A percentile compares a stretch with the other conserved stretches of the same genome.
Conservation (phyloP, 352 stramenopile species). For the Phytophthora colocasiae region DNA sequence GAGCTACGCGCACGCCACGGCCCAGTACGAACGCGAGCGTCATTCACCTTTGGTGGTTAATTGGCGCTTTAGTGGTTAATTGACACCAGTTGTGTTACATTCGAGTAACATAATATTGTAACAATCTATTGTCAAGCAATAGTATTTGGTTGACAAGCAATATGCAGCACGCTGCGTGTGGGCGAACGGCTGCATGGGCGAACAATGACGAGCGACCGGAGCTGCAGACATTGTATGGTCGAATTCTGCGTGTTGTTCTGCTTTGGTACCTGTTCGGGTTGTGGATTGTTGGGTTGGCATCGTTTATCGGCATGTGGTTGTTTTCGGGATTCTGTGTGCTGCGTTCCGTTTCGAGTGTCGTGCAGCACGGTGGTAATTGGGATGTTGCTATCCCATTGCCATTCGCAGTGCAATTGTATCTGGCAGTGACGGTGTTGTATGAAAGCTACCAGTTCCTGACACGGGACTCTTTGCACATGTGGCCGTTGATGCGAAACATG, state of each 20-base stretch:
- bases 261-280: conserved; percentile 37
- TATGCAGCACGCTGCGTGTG: conserved; percentile 4
- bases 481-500: conserved; percentile 50
- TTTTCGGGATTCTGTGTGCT: conserved; percentile 17
- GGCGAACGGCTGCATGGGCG: conserved; percentile 16
- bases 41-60: conserved; percentile 1
- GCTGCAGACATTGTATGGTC: conserved; percentile 27
- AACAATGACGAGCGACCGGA: conserved; percentile 36
- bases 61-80: too few relatives aligned
- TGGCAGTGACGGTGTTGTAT: conserved; percentile 48
- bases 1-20: conserved; percentile 7
- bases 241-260: conserved; percentile 18
- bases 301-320: conserved; percentile 25
- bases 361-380: conserved; percentile 15
- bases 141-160: not conserved
- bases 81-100: too few relatives aligned
- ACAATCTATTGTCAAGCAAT: not conserved
- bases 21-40: conserved; percentile 1
- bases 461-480: conserved; percentile 35
- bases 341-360: not conserved
- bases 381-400: conserved; percentile 18
- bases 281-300: conserved; percentile 37
- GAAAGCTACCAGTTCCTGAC: conserved; percentile 51
- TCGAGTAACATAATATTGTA: not conserved
- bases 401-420: conserved; percentile 34